Evolutionary conservation across 306 rosid species (phyloP).

Genomic region (Prunus mongolica): DNA sequence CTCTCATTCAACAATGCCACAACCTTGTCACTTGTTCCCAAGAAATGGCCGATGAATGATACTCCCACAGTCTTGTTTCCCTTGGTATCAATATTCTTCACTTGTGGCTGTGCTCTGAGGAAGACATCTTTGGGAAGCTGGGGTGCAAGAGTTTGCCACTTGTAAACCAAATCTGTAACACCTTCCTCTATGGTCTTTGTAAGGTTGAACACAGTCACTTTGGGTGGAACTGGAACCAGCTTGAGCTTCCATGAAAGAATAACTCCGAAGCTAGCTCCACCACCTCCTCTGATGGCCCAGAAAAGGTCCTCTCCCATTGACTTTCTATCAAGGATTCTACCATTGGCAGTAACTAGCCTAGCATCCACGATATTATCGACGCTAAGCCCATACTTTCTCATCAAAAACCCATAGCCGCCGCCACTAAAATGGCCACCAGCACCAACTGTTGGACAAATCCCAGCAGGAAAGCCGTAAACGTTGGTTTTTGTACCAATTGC

Average conservation of each 20-base stretch:
- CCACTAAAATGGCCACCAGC: conserved; percentile 35
- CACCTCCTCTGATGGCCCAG: conserved; percentile 84
- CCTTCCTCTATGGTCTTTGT: conserved; percentile 41
- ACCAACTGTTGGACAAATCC: conserved; percentile 31
- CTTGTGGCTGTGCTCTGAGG: background rate
- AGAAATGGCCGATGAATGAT: background rate
- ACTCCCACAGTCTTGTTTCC: conserved; percentile 1
- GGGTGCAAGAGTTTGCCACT: conserved; percentile 20
- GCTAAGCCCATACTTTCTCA: conserved; percentile 65
- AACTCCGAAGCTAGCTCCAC: conserved; percentile 63
- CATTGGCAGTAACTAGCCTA: conserved; percentile 40
- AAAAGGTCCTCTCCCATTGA: conserved; percentile 71
- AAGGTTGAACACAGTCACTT: conserved; percentile 49
- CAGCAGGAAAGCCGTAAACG: conserved; percentile 65
- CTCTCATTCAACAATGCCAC: background rate
- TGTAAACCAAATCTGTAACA: conserved; percentile 25
- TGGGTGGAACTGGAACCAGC: conserved; percentile 49
- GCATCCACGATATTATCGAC: conserved; percentile 63
- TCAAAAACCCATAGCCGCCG: conserved; percentile 65
- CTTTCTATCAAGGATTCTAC: conserved; percentile 46
- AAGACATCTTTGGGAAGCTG: conserved; percentile 17
- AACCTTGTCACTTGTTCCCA: background rate
- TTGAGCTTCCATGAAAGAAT: conserved; percentile 60
- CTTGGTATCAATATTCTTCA: background rate
- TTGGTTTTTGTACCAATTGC: conserved; percentile 43